Percentiles rank a stretch among this genome's conserved stretches.
These are phyloP conservation scores for Zygosaccharomyces rouxii DNA, from an alignment of 805 yeast genomes.

Conservation along the genomic window DNA sequence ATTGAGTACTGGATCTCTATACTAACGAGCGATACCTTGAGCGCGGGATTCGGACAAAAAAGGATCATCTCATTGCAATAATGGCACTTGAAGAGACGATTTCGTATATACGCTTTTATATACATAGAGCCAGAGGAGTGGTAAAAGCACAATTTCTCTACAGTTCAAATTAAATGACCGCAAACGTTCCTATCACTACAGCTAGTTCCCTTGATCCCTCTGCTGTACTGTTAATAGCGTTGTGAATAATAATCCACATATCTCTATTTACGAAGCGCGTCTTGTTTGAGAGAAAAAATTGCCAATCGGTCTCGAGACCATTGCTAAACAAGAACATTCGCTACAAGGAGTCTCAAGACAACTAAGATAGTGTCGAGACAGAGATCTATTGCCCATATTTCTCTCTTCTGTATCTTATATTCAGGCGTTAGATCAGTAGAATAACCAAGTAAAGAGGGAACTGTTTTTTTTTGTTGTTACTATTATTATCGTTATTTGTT, in stretches of 20 bases:
- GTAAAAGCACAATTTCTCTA: too few relatives aligned
- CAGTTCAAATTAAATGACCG: too few relatives aligned
- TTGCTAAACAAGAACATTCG: slow-evolving; percentile 4
- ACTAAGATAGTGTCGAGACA: background rate
- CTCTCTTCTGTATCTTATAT: background rate
- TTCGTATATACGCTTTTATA: too few relatives aligned
- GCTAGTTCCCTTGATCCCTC: background rate
- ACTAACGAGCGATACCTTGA: too few relatives aligned
- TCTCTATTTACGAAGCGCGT: background rate
- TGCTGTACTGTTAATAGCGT: background rate
- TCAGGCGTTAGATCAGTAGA: background rate
- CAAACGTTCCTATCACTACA: background rate
- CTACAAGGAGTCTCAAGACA: background rate
- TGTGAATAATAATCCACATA: background rate
- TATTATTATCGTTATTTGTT: too few relatives aligned
- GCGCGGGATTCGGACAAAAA: too few relatives aligned
- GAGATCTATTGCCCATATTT: background rate
- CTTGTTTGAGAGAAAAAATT: background rate
- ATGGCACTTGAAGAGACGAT: too few relatives aligned
- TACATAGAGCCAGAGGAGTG: too few relatives aligned
- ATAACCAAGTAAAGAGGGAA: too few relatives aligned
- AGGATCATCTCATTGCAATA: too few relatives aligned
- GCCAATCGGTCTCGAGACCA: slow-evolving; percentile 4
- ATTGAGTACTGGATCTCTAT: too few relatives aligned
- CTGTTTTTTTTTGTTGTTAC: too few relatives aligned